Conservation (phyloP, 805 yeast genomes). For the Metschnikowia gelsemii region DNA sequence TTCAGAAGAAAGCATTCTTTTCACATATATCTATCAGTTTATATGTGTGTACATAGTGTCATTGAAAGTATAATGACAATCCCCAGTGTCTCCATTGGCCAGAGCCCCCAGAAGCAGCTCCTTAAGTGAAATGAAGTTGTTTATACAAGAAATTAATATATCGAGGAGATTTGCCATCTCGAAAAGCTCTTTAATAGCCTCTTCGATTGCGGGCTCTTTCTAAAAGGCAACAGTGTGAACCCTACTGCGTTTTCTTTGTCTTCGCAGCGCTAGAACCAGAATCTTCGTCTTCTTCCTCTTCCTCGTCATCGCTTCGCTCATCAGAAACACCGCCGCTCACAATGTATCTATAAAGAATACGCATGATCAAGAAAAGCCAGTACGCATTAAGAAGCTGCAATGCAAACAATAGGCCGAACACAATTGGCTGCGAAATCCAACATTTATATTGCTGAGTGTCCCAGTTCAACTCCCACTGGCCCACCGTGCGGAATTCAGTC, state of each 20-base stretch:
- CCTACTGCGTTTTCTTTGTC: no score
- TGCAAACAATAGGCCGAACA: conserved; percentile 72
- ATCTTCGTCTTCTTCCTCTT: conserved; percentile 39
- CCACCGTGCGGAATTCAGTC: conserved; percentile 84
- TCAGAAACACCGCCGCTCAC: conserved; percentile 63
- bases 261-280: not conserved
- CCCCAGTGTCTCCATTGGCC: not conserved
- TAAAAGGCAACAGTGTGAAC: no score
- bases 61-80: conserved; percentile 1
- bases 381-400: conserved; percentile 82
- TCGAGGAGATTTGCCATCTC: no score
- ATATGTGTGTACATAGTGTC: conserved; percentile 10
- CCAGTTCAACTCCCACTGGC: conserved; percentile 78
- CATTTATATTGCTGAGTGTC: conserved; percentile 93
- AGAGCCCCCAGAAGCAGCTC: no score
- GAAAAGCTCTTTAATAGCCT: no score
- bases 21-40: no score
- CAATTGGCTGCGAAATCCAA: conserved; percentile 90
- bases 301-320: conserved; percentile 86
- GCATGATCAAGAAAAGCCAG: conserved; percentile 81
- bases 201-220: no score
- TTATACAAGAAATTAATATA: no score
- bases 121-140: no score
- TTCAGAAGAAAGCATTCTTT: conserved; percentile 1
- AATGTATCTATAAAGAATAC: conserved; percentile 70